Evolutionary conservation across 345 rosid genomes (phyloP), one percentile per base, ranked within the genome.

Genomic region (Corymbia maculata): DNA sequence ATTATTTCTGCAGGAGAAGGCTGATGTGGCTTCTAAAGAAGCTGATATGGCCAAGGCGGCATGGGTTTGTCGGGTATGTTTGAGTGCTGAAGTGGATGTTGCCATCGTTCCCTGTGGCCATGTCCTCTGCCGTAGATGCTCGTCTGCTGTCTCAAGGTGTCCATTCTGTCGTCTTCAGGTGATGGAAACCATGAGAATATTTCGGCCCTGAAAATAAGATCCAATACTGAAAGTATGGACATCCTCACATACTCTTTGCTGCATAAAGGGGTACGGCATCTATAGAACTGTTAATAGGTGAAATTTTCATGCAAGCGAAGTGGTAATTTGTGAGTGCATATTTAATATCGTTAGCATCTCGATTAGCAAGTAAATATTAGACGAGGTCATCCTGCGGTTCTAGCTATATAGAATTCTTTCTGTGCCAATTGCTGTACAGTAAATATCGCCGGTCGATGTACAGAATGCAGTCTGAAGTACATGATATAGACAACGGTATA

Each of bases 141-240:
- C 96, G 36, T 88, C 98, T 50, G 96, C 97, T 87, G 98, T 97
- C 89, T 94, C 99, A 6, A 91, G 92, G 91, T 96, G 99, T 85
- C 99, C 99, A 22, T 97, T 97, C 88, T 97, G 98, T 91, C 95
- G 99, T 87, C 92, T 94, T 89, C 95, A 93, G 91, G 99, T 95
- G 44, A 64, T 90, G 15, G 91, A 94, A 89, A 92, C 98, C n/a
- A 91, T 96, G 85, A 91, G 92, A 91, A 95, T 97, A 80, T 96
- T 93, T 92, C 92, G 98, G 85, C 98, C 98, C 66, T 94, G 89
- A 93, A 24, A 24, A 28, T 59, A 49, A 14, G 32, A 85, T 52
- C 86, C 4, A 9, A 9, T 36, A 9, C 24, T 15, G 13, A 32
- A 16, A 85, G 57, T 51, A n/a, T 85, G 44, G 86, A 42, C 47